Evolutionary conservation across 192 early-diverging fungal species (phyloP).

Genomic region (Umbelopsis ramanniana): DNA sequence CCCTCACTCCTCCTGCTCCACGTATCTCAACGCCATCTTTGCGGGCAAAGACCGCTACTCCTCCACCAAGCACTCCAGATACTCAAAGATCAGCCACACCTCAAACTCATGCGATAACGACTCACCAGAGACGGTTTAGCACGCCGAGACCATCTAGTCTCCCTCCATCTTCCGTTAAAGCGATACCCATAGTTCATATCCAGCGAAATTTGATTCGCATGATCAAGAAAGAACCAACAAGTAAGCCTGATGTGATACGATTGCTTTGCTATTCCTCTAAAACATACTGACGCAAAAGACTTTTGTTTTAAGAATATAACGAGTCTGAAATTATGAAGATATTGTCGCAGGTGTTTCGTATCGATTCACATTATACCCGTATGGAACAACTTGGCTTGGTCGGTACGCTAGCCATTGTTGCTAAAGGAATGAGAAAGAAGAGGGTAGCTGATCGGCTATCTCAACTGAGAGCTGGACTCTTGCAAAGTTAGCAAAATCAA

Average conservation of each 20-base stretch:
- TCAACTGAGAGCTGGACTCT: constrained; percentile 8
- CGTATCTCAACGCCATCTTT: not conserved
- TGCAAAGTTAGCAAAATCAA: not conserved
- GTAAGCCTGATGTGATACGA: not conserved
- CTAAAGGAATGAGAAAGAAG: constrained; percentile 10
- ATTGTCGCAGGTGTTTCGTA: not conserved
- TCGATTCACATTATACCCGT: constrained; percentile 12
- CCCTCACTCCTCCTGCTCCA: not conserved
- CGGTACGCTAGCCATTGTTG: not conserved
- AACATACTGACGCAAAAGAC: no score
- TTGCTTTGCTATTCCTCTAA: no score
- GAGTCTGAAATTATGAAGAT: not conserved
- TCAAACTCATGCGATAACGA: not conserved
- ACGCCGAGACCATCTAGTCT: not conserved
- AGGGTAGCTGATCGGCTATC: constrained; percentile 9
- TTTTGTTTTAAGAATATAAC: not conserved
- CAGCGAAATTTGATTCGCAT: not conserved
- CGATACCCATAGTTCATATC: not conserved
- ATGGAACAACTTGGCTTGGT: constrained; percentile 10
- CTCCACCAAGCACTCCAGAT: not conserved
- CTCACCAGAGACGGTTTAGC: no score
- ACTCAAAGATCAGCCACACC: not conserved
- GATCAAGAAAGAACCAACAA: not conserved
- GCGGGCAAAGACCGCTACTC: constrained; percentile 3
- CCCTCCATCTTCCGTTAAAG: not conserved